Base-by-base conservation (phyloP, 140 eudicot species). In the Stevia rebaudiana region DNA sequence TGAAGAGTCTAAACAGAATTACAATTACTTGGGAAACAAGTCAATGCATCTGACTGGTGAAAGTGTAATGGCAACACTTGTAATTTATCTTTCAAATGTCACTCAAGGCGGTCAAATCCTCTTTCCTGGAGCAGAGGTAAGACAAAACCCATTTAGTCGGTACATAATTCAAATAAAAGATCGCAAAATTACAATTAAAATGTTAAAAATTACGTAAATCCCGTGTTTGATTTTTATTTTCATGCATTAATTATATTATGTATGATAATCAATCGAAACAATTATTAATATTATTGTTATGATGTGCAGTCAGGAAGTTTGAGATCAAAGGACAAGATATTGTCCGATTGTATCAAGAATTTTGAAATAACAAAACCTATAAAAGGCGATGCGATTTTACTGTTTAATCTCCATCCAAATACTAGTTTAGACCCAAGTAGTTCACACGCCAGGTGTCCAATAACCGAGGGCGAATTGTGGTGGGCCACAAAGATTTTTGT, bases 61-160 rank as follows among this genome's bases (percentile, higher is more conserved):
- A 75, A 82, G 82, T 70, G 50, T 77, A 70, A 53, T 81, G 68
- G 96, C 98, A 69, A 84, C 96, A 13, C 68, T 91, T 17, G 68
- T 91, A 17, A 69, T 91, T 65, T 91, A 76, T 83, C 98, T 91
- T 55, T 91, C 96, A 62, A 81, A 87, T 65, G 85, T 77, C 76
- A 73, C 82, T 55, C 82, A 72, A 28, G 98, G 96, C 11, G 98
- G 98, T 57, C 86, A 87, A 75, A 80, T 91, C 72, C 70, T 88
- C 78, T 91, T 91, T 69, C 96, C 98, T 10, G 59, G 65, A 48
- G 76, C 87, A 23, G 72, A 80, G 84, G 98, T 91, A 59, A 76
- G 76, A 69, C 66, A 31, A 25, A 64, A 62, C 11, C 33, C 25
- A 16, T 18, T 28, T 48, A n/a, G n/a, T n/a, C 22, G 22, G 11